Base-by-base conservation (phyloP, 352 stramenopile species). In the Halophytophthora polymorphica region DNA sequence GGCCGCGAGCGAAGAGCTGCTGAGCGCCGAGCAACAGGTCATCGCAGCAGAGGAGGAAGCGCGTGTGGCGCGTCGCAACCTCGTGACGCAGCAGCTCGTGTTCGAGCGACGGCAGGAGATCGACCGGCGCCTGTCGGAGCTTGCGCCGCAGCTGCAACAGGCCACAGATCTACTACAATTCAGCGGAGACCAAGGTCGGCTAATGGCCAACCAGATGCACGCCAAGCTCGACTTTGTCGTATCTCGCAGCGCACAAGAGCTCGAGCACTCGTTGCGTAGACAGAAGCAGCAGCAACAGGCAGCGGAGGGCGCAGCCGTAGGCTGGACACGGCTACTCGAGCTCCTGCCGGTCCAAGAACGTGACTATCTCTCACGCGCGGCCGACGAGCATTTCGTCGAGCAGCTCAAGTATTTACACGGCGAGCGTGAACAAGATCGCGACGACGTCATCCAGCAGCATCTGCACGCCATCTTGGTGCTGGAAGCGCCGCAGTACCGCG, bases 321-420 rank as follows among this genome's bases (percentile, higher is more conserved):
- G 69, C 21, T 88, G 73, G 73, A 73, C 59, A 6, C 54, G 56
- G 18, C 38, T 88, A 14, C 47, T 83, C 8, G 53, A 69, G 11
- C 61, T 81, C 29, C 55, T 85, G 13, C 64, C 72, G 1, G 48
- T 65, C 0, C 21, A 64, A 14, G 77, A 88, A 41, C 64, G 64
- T 0, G 73, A 83, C 42, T 85, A 86, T 38, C 47, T 86, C 6
- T 60, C 71, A 0, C 70, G 66, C 18, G 62, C 66, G n/a, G 64
- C 73, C 2, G 77, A 88, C 41, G 77, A 86, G 33, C 69, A 66
- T 45, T 86, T 88, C 28, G 45, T 53, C n/a, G 69, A 86, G 53
- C 72, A 84, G 37, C 69, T 88, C 50, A 86, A 88, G 64, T 86
- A 86, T 57, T 62, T 66, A 21, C 62, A 56, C 23, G 63, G 67